Percentiles rank a stretch among this genome's conserved stretches.
Evolutionary conservation across 192 early-diverging fungal species (phyloP).

Genomic region (Mortierella antarctica): DNA sequence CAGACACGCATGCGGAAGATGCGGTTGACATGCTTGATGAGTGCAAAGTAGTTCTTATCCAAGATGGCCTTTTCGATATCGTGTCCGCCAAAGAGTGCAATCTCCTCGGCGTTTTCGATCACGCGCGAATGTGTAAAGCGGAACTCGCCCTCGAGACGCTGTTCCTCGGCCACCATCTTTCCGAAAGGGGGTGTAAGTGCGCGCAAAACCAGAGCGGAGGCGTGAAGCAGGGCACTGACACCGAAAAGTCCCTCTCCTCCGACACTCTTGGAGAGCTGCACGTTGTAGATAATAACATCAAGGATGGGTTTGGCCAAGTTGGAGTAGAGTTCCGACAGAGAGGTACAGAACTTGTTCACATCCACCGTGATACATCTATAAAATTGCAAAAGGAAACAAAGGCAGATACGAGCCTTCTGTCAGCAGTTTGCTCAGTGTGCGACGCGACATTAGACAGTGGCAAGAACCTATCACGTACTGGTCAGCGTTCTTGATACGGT

Average conservation of each 20-base stretch:
- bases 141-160: conserved; percentile 94
- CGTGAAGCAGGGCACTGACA: conserved; percentile 81
- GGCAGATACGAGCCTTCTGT: too few species aligned
- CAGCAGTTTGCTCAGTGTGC: not conserved
- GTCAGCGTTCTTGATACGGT: conserved; percentile 91
- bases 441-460: not conserved
- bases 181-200: conserved; percentile 95
- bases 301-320: conserved; percentile 96
- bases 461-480: conserved; percentile 63
- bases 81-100: conserved; percentile 91
- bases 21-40: conserved; percentile 89
- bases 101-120: conserved; percentile 96
- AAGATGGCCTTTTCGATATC: conserved; percentile 86
- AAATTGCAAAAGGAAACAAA: not conserved
- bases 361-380: conserved; percentile 83
- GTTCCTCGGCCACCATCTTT: conserved; percentile 93
- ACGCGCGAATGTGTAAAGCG: conserved; percentile 93
- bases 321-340: conserved; percentile 88
- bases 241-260: conserved; percentile 89
- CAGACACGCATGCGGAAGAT: conserved; percentile 88
- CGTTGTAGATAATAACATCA: conserved; percentile 93
- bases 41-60: conserved; percentile 77
- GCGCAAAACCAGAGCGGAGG: conserved; percentile 82
- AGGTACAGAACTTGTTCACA: conserved; percentile 90
- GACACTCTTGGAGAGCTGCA: conserved; percentile 85